Evolutionary conservation across 805 yeast species (phyloP), one percentile per base, ranked within the genome.

Genomic region (Ogataea paradorogensis): DNA sequence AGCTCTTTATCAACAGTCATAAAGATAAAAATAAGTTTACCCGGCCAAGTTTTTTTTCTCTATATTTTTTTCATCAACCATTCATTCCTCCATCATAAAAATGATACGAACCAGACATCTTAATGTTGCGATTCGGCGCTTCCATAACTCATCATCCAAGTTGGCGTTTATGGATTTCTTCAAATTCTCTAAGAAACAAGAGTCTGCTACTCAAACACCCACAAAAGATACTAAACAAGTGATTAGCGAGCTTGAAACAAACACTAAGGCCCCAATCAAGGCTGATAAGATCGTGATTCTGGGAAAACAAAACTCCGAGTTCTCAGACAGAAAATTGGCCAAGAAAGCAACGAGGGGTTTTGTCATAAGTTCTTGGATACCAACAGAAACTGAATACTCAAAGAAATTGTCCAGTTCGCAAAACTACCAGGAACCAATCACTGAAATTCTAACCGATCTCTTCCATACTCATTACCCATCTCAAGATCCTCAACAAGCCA

Each of bases 121-220:
- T 9, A 21, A 27, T 3, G 22, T 15, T 30, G 21, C 35, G 15
- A 30, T 27, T 15, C 30, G 41, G 15, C 36, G 23, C 27, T 45
- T 56, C 24, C 46, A 58, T 9, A 27, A 46, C 4, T 40, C 57
- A 0, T 25, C 35, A n/a, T 31, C 34, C 1, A 36, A 42, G 4
- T 18, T 25, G 6, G 56, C 65, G 1, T 51, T 62, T 6, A 36
- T 62, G 30, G 67, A 62, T 33, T 62, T 59, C 42, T 61, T 62
- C 50, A 62, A 55, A 30, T 52, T 58, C 31, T 58, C 51, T 50
- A 62, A 58, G 35, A 45, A 49, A 30, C 32, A 41, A 23, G 42
- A 42, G 13, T 7, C 42, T 16, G 33, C 34, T 16, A 46, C 53
- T 18, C 40, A 46, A 16, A 51, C 54, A 13, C 48, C 51, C 15